These are phyloP conservation scores for Silene latifolia DNA, from an alignment of 148 eudicot genomes.

Conservation along the genomic window DNA sequence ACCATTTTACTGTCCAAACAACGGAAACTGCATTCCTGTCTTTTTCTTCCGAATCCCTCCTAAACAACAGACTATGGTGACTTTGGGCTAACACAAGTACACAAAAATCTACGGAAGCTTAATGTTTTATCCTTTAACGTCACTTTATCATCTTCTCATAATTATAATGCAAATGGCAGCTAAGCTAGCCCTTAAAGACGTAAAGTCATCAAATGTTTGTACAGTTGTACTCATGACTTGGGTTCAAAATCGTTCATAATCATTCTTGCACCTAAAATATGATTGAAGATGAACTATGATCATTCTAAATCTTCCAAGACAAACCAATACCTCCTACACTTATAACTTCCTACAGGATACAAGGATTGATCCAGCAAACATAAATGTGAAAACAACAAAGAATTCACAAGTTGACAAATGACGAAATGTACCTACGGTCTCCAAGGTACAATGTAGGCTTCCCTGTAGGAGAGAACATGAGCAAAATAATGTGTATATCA, in stretches of 20 bases:
- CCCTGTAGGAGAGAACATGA: slow-evolving; percentile 75
- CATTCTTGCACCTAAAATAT: background rate
- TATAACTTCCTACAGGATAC: background rate
- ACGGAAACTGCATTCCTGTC: too few relatives aligned
- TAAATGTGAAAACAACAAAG: background rate
- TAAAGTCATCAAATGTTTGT: background rate
- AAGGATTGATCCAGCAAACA: background rate
- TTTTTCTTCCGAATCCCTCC: too few relatives aligned
- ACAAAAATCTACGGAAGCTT: too few relatives aligned
- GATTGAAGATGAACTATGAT: too few relatives aligned
- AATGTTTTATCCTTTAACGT: too few relatives aligned
- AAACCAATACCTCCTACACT: background rate
- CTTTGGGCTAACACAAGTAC: too few relatives aligned
- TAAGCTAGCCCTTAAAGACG: too few relatives aligned
- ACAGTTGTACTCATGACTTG: background rate
- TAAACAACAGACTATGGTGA: too few relatives aligned
- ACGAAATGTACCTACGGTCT: slow-evolving; percentile 57
- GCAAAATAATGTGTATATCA: slow-evolving; percentile 62
- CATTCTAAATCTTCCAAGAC: background rate
- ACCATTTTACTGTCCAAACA: too few relatives aligned
- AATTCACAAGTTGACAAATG: background rate
- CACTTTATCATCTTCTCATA: too few relatives aligned
- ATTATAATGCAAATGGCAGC: too few relatives aligned
- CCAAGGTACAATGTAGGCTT: slow-evolving; percentile 69
- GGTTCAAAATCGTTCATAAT: background rate